Evolutionary conservation across 257 asterid genomes (phyloP).

Genomic region (Jaltomata sinuosa): DNA sequence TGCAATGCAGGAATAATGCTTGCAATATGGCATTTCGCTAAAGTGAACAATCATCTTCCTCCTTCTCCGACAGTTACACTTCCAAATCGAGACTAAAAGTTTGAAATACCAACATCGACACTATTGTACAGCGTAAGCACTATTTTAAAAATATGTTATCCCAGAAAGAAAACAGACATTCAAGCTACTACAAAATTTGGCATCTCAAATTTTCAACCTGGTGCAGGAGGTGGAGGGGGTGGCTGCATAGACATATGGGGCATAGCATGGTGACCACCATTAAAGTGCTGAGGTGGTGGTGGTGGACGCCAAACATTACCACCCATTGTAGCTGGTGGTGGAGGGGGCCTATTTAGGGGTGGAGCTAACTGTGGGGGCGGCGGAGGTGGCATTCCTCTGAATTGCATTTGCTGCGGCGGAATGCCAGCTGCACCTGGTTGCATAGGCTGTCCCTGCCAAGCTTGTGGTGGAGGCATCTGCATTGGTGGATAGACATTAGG

Average conservation of each 20-base stretch:
- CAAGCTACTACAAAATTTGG: background rate
- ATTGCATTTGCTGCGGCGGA: conserved; percentile 62
- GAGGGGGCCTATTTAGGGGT: conserved; percentile 54
- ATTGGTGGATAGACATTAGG: conserved; percentile 37
- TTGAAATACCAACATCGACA: background rate
- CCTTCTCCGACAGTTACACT: background rate
- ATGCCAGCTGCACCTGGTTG: conserved; percentile 36
- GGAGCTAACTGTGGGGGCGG: conserved; percentile 58
- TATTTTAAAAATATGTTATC: background rate
- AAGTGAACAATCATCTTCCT: background rate
- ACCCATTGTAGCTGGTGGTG: conserved; percentile 57
- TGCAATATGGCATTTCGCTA: background rate
- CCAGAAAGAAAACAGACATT: background rate
- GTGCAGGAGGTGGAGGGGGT: background rate
- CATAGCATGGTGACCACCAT: conserved; percentile 2
- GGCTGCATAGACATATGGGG: conserved; percentile 4
- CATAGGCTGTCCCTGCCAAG: conserved; percentile 75
- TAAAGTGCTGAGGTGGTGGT: background rate
- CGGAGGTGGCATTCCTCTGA: conserved; percentile 68
- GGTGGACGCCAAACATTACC: background rate
- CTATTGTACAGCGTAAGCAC: background rate
- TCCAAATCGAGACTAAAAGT: background rate
- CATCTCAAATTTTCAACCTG: background rate
- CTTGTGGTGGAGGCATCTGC: conserved; percentile 49
- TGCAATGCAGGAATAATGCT: background rate